Evolutionary conservation across 108 stramenopile genomes (phyloP).

Genomic region (Asterionellopsis glacialis): DNA sequence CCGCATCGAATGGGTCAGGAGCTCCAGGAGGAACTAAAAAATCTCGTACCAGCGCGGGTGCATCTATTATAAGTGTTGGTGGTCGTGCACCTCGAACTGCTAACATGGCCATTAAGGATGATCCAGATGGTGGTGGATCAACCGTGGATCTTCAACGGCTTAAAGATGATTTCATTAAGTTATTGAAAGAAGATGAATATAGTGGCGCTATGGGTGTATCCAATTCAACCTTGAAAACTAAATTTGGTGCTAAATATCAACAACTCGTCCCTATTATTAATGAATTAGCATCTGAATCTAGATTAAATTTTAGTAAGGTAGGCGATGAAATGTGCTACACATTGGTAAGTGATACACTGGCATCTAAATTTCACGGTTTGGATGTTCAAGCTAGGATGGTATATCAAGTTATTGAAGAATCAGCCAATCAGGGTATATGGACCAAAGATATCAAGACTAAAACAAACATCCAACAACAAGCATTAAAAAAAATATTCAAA

Average conservation of each 20-base stretch:
- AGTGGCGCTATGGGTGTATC: conserved; percentile 44
- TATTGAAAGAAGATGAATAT: conserved; percentile 43
- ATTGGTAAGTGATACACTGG: conserved; percentile 55
- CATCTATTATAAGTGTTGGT: too few species aligned
- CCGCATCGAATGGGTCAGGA: neutral
- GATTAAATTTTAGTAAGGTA: conserved; percentile 68
- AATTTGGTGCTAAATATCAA: conserved; percentile 43
- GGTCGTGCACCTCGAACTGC: conserved; percentile 10
- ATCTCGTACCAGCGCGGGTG: too few species aligned
- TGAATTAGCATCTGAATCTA: conserved; percentile 53
- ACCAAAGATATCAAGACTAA: conserved; percentile 90
- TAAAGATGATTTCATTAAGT: conserved; percentile 51
- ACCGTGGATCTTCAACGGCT: conserved; percentile 31
- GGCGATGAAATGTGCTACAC: conserved; percentile 63
- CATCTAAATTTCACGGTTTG: conserved; percentile 72
- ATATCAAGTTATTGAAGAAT: conserved; percentile 89
- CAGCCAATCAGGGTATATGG: conserved; percentile 96
- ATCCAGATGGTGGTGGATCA: neutral
- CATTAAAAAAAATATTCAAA: conserved; percentile 94
- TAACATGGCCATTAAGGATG: conserved; percentile 7
- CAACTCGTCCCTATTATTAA: conserved; percentile 72
- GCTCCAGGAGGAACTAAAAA: too few species aligned
- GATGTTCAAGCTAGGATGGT: conserved; percentile 81
- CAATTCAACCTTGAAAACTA: conserved; percentile 59
- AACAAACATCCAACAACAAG: conserved; percentile 87